Percentiles rank a stretch among this genome's conserved stretches.
These are phyloP conservation scores for Lactarius evosmus DNA, from an alignment of 768 basidiomycete genomes.

Conservation along the genomic window DNA sequence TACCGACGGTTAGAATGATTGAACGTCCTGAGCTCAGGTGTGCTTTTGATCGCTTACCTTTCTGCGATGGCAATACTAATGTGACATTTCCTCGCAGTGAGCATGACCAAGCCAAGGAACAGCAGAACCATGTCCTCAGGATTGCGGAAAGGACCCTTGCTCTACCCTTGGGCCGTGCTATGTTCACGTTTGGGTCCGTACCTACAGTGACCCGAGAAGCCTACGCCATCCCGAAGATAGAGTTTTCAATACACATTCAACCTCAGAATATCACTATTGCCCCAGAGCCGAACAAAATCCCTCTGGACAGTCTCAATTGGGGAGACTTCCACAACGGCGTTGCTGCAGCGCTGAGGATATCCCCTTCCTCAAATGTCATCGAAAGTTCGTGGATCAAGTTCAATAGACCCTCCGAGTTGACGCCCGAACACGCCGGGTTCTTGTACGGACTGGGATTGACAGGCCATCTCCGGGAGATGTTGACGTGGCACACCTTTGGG, in stretches of 20 bases:
- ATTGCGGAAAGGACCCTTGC: slow-evolving; percentile 89
- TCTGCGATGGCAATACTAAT: slow-evolving; percentile 3
- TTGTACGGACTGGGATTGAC: slow-evolving; percentile 88
- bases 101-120: slow-evolving; percentile 81
- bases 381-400: slow-evolving; percentile 96
- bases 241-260: slow-evolving; percentile 69
- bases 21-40: slow-evolving; percentile 72
- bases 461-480: slow-evolving; percentile 84
- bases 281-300: slow-evolving; percentile 71
- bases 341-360: slow-evolving; percentile 83
- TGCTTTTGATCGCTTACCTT: slow-evolving; percentile 30
- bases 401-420: slow-evolving; percentile 88
- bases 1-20: slow-evolving; percentile 58
- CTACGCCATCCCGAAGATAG: slow-evolving; percentile 75
- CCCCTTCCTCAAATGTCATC: slow-evolving; percentile 66
- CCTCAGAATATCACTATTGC: slow-evolving; percentile 63
- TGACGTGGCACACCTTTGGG: slow-evolving; percentile 93
- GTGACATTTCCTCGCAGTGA: slow-evolving; percentile 49
- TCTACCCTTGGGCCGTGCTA: slow-evolving; percentile 82
- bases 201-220: slow-evolving; percentile 72
- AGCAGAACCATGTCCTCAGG: slow-evolving; percentile 75
- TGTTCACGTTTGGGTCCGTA: slow-evolving; percentile 89
- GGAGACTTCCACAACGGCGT: slow-evolving; percentile 99
- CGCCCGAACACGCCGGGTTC: slow-evolving; percentile 95
- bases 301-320: slow-evolving; percentile 74